Conservation (phyloP, 169 alveolate genomes). For the Eimeria nieschulzi region DNA sequence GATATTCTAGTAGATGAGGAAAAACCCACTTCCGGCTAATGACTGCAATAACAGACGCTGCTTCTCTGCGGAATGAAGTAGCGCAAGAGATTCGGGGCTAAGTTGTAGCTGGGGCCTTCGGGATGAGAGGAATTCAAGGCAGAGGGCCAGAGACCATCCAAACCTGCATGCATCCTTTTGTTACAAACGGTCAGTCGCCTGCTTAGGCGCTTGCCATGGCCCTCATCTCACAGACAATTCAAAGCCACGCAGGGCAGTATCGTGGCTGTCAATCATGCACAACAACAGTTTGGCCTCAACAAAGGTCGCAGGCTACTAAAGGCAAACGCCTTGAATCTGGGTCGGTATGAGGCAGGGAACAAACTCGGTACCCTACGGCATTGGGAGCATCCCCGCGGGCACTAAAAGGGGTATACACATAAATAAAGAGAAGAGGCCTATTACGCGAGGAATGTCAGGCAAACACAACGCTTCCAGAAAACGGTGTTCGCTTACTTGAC, state of each 20-base stretch:
- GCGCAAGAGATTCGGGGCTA: not conserved
- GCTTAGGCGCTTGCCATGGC: not conserved
- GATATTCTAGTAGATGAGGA: not conserved
- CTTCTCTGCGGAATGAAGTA: slow-evolving; percentile 25
- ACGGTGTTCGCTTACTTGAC: slow-evolving; percentile 13
- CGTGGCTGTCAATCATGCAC: not conserved
- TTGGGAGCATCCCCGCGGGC: no score
- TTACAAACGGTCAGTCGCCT: not conserved
- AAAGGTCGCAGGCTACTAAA: not conserved
- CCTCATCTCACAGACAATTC: not conserved
- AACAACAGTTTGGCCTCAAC: not conserved
- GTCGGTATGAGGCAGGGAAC: not conserved
- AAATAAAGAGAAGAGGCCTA: no score
- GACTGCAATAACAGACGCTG: slow-evolving; percentile 35
- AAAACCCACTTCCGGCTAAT: slow-evolving; percentile 36
- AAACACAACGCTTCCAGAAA: no score
- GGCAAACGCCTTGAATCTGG: not conserved
- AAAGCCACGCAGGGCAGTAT: not conserved
- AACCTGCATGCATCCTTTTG: slow-evolving; percentile 42
- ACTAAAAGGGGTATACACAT: no score
- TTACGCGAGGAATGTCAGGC: no score
- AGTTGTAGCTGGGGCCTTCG: slow-evolving; percentile 44
- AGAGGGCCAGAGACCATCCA: slow-evolving; percentile 26
- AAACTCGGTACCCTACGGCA: not conserved
- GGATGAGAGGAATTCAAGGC: slow-evolving; percentile 45